Evolutionary conservation across 345 rosid species (phyloP).

Genomic region (Euphorbia peplus): DNA sequence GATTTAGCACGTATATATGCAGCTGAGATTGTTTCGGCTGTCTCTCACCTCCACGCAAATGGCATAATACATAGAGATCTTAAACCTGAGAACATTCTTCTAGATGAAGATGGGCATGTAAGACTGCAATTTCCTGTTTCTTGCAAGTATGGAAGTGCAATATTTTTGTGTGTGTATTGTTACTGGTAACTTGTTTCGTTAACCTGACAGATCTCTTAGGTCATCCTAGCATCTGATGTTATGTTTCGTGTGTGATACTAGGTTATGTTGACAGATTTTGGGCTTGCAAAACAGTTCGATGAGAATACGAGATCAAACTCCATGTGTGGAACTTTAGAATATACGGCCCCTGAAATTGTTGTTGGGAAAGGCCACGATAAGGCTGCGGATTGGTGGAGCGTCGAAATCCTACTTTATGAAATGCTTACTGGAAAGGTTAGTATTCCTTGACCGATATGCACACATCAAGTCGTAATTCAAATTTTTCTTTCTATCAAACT

Average conservation of each 20-base stretch:
- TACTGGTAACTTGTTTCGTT: background rate
- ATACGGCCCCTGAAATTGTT: slow-evolving; percentile 92
- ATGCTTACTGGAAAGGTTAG: slow-evolving; percentile 90
- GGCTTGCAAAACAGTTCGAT: slow-evolving; percentile 78
- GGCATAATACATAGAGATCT: slow-evolving; percentile 98
- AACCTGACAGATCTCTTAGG: background rate
- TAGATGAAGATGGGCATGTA: slow-evolving; percentile 93
- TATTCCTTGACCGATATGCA: background rate
- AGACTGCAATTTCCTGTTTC: background rate
- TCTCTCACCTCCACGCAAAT: slow-evolving; percentile 88
- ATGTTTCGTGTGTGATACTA: slow-evolving; percentile 11
- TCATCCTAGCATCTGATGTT: background rate
- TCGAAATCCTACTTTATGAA: slow-evolving; percentile 77
- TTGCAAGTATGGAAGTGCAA: background rate
- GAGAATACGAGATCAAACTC: slow-evolving; percentile 86
- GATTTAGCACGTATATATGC: slow-evolving; percentile 84
- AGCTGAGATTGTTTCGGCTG: slow-evolving; percentile 90
- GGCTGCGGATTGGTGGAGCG: slow-evolving; percentile 99
- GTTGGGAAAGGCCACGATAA: slow-evolving; percentile 89
- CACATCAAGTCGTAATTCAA: background rate
- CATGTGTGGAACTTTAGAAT: slow-evolving; percentile 87
- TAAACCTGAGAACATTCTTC: slow-evolving; percentile 86
- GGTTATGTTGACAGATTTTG: slow-evolving; percentile 88
- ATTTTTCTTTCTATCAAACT: background rate
- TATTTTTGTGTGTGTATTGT: too few relatives aligned